phyloP scores from a whole-genome alignment of 2,329 filamentous ascomycete species.

The Hysterium pulicare region DNA sequence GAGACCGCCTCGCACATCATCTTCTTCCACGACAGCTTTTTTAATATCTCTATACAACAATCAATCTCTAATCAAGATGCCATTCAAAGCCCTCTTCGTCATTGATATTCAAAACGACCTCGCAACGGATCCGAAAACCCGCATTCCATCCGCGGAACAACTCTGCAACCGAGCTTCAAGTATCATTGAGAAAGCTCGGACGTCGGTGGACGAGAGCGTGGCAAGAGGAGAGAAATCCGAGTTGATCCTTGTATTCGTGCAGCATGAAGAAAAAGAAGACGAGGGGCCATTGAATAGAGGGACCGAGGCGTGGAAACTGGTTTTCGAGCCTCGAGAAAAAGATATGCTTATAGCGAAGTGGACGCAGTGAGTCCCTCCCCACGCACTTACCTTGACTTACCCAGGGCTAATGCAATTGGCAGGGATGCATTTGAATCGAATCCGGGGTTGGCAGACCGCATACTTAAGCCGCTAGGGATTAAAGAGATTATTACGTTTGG shows the following conservation, averaged over 20 bases:
- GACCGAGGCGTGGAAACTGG: slow-evolving; percentile 6
- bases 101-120: slow-evolving; percentile 8
- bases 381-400: background rate
- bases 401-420: background rate
- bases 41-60: no score
- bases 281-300: slow-evolving; percentile 2
- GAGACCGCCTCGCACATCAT: no score
- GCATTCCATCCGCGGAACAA: background rate
- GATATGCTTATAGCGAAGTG: slow-evolving; percentile 5
- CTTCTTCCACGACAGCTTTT: no score
- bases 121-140: background rate
- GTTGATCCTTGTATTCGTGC: slow-evolving; percentile 2
- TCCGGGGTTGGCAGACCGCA: slow-evolving; percentile 1
- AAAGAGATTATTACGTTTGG: slow-evolving; percentile 3
- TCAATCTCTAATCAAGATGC: slow-evolving; percentile 1
- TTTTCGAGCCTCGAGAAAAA: slow-evolving; percentile 3
- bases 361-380: background rate
- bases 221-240: background rate
- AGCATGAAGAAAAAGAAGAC: slow-evolving; percentile 6
- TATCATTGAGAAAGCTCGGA: background rate
- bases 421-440: slow-evolving; percentile 7
- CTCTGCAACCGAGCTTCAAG: background rate
- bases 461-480: slow-evolving; percentile 4
- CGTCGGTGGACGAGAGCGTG: background rate
- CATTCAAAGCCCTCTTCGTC: slow-evolving; percentile 5